Base-by-base conservation (phyloP, 495 filamentous ascomycete genomes). In the Hypoxylon rickii region DNA sequence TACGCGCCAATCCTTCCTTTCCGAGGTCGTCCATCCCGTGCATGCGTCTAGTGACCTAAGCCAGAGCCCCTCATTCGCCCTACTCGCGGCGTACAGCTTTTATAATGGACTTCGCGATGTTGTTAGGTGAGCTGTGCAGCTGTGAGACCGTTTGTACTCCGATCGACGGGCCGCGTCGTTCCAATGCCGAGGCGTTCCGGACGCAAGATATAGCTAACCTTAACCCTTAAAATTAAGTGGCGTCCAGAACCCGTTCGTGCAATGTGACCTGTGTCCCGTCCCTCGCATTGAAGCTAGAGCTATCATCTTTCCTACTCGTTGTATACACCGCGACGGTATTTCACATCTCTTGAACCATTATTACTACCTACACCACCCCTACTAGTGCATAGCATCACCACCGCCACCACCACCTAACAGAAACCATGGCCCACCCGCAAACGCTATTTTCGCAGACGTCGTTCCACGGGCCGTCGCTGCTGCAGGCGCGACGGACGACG, bases 401-500 rank as follows among this genome's bases (percentile, higher is more conserved):
- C 4, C 4, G 24, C 5, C 26, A 7, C n/a, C 22, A 26, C 36
- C 20, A n/a, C 36, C 20, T 5, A 6, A 22, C 21, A 34, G 24
- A 16, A 40, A 51, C 38, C 21, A 68, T 68, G 62, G 55, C 68
- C 13, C 60, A 69, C 47, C 69, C 67, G 5, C 69, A 71, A 42
- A 52, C 44, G 7, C 52, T 61, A n/a, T 71, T 71, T 44, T 7
- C 56, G 17, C 58, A 70, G 12, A 71, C 69, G 7, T 26, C 47
- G 7, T 71, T 71, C 55, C 55, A 55, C 19, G 69, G 65, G 20
- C 47, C 62, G 1, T 69, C 69, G 12, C 38, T 78, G 38, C 70
- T 76, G 54, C 69, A 56, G 31, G 32, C 58, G 24, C 75, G 76
- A 20, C 72, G 76, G n/a, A 47, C 74, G 37, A 72, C 73, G 7